These are phyloP conservation scores for Artemisia tridentata DNA, from an alignment of 129 eudicot genomes.

Conservation along the genomic window DNA sequence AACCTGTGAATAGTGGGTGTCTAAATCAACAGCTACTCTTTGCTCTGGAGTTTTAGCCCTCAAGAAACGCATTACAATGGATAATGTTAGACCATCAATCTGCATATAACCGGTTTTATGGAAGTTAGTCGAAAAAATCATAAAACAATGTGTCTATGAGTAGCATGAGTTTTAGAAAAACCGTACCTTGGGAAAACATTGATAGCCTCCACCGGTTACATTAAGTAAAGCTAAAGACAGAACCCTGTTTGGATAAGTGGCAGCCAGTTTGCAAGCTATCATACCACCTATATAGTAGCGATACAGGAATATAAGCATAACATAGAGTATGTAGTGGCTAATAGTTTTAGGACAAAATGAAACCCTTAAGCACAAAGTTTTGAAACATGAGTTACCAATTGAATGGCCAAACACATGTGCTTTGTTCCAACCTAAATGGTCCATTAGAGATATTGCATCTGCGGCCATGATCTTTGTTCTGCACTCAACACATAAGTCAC, in stretches of 20 bases:
- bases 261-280: conserved; percentile 94
- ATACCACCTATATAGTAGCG: conserved; percentile 66
- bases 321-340: neutral
- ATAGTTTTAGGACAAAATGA: neutral
- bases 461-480: conserved; percentile 93
- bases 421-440: conserved; percentile 91
- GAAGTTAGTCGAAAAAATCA: neutral
- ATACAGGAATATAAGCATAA: neutral
- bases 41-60: conserved; percentile 97
- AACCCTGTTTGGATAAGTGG: conserved; percentile 71
- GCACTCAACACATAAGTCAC: conserved; percentile 27
- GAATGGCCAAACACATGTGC: conserved; percentile 99
- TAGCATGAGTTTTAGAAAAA: neutral
- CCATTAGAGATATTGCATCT: conserved; percentile 92
- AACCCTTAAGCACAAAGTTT: conserved; percentile 2
- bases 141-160: neutral
- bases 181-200: conserved; percentile 88
- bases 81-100: conserved; percentile 72
- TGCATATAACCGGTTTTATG: conserved; percentile 17
- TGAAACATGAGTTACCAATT: conserved; percentile 65
- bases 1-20: conserved; percentile 92
- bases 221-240: conserved; percentile 82
- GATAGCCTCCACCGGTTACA: conserved; percentile 96
- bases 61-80: conserved; percentile 76
- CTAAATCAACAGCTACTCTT: conserved; percentile 96